These are phyloP conservation scores for Yamadazyma akitaensis DNA, from an alignment of 805 yeast genomes.

Conservation along the genomic window DNA sequence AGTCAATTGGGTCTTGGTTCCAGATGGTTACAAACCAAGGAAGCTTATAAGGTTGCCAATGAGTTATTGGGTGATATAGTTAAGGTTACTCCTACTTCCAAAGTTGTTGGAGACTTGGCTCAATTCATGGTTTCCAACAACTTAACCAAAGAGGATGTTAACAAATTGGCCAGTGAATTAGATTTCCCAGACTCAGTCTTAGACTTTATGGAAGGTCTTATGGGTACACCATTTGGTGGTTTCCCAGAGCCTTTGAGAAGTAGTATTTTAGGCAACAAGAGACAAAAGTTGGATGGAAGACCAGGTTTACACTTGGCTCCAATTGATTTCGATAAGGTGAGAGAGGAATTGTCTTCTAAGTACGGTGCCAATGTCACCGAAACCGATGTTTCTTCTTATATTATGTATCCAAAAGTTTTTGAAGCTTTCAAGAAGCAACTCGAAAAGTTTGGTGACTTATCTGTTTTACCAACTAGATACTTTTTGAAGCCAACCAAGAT, in stretches of 20 bases:
- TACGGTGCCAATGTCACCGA: constrained; percentile 74
- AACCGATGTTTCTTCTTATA: constrained; percentile 88
- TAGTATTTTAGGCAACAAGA: constrained; percentile 84
- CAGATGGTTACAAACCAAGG: constrained; percentile 95
- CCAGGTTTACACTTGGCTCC: constrained; percentile 93
- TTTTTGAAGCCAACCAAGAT: constrained; percentile 85
- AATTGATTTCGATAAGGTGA: constrained; percentile 68
- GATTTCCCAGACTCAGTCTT: constrained; percentile 99
- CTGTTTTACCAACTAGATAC: constrained; percentile 88
- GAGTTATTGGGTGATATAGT: constrained; percentile 91
- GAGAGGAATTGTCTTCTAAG: constrained; percentile 69
- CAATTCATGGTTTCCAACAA: constrained; percentile 98
- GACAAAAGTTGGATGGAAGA: constrained; percentile 82
- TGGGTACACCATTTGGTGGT: constrained; percentile 99
- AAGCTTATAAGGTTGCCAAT: constrained; percentile 90
- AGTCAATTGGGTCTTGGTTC: constrained; percentile 97
- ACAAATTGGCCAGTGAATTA: constrained; percentile 79
- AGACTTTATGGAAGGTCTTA: constrained; percentile 98
- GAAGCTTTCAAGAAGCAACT: constrained; percentile 75
- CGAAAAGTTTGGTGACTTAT: constrained; percentile 85
- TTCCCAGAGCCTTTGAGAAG: constrained; percentile 99
- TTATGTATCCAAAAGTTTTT: constrained; percentile 97
- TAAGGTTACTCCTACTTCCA: constrained; percentile 99
- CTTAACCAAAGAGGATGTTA: constrained; percentile 79
- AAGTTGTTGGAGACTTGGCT: constrained; percentile 99